A percentile compares a stretch with the other conserved stretches of the same genome.
These are phyloP conservation scores for Didymella pomorum DNA, from an alignment of 2,329 filamentous ascomycete species.

Conservation along the genomic window DNA sequence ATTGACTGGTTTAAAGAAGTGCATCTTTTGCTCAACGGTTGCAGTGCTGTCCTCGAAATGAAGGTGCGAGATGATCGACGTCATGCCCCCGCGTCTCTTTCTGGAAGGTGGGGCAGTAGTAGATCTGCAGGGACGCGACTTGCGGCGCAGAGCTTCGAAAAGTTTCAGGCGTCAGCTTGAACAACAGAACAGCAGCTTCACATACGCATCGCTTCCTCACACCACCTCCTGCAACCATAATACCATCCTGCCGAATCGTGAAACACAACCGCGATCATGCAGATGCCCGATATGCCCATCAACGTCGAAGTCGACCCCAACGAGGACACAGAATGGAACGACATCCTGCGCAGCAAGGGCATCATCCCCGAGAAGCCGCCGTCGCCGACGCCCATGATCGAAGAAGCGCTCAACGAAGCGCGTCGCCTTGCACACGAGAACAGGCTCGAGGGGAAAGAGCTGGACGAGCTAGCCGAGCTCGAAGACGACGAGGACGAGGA, in stretches of 20 bases:
- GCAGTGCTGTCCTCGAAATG: background rate
- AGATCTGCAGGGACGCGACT: slow-evolving; percentile 28
- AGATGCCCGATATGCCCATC: slow-evolving; percentile 64
- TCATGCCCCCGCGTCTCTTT: slow-evolving; percentile 17
- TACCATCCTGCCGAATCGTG: background rate
- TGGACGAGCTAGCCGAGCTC: slow-evolving; percentile 91
- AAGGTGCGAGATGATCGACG: slow-evolving; percentile 4
- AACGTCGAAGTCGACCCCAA: slow-evolving; percentile 93
- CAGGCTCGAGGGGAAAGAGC: slow-evolving; percentile 88
- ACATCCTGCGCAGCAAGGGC: slow-evolving; percentile 95
- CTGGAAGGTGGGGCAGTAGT: slow-evolving; percentile 27
- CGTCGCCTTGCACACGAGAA: slow-evolving; percentile 88
- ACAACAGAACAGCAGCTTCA: slow-evolving; percentile 3
- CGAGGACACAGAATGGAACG: slow-evolving; percentile 99
- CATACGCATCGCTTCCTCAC: background rate
- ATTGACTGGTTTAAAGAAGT: background rate
- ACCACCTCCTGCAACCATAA: slow-evolving; percentile 41
- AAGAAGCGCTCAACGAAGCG: slow-evolving; percentile 89
- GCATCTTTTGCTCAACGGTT: no score
- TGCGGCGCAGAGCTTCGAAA: slow-evolving; percentile 24
- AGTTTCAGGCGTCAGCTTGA: slow-evolving; percentile 22
- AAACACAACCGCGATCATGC: slow-evolving; percentile 33
- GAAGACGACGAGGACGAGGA: slow-evolving; percentile 96
- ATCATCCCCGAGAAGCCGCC: slow-evolving; percentile 98
- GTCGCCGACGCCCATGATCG: slow-evolving; percentile 92